These are phyloP conservation scores for Myxozyma neotropica DNA, from an alignment of 805 yeast genomes.

Conservation along the genomic window DNA sequence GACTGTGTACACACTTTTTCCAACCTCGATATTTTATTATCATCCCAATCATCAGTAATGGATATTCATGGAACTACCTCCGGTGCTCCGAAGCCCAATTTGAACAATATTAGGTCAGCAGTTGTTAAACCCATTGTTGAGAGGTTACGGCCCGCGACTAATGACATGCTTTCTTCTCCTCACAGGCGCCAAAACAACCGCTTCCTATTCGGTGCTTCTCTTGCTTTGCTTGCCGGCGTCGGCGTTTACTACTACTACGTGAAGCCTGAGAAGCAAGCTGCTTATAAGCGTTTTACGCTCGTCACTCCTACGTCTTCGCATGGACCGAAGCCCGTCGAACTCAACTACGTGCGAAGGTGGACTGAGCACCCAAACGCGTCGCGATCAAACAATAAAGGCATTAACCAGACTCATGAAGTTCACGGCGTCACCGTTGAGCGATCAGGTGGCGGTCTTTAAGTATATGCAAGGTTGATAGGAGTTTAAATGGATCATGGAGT, in stretches of 20 bases:
- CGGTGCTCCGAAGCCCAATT: slow-evolving; percentile 6
- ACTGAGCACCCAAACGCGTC: slow-evolving; percentile 21
- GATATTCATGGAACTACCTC: not conserved
- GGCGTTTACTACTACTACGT: slow-evolving; percentile 14
- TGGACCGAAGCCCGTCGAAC: slow-evolving; percentile 17
- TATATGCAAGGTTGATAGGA: not conserved
- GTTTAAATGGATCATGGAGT: not conserved
- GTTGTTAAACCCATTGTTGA: not conserved
- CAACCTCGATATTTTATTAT: too few species aligned
- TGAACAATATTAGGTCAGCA: not conserved
- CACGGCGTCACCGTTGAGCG: slow-evolving; percentile 27
- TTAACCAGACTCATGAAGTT: slow-evolving; percentile 17
- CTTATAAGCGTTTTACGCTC: slow-evolving; percentile 12
- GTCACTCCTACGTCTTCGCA: slow-evolving; percentile 12
- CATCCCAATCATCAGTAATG: not conserved
- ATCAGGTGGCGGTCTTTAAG: slow-evolving; percentile 30
- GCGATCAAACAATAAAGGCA: slow-evolving; percentile 24
- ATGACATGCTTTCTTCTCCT: not conserved
- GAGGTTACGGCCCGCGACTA: not conserved
- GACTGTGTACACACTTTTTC: too few species aligned
- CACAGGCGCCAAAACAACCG: slow-evolving; percentile 21
- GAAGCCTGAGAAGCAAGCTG: slow-evolving; percentile 4
- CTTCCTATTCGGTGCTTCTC: slow-evolving; percentile 16
- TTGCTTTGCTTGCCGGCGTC: slow-evolving; percentile 16
- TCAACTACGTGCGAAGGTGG: slow-evolving; percentile 7